Evolutionary conservation across 2,329 filamentous ascomycete genomes (phyloP).

Genomic region (Bipolaris oryzae): DNA sequence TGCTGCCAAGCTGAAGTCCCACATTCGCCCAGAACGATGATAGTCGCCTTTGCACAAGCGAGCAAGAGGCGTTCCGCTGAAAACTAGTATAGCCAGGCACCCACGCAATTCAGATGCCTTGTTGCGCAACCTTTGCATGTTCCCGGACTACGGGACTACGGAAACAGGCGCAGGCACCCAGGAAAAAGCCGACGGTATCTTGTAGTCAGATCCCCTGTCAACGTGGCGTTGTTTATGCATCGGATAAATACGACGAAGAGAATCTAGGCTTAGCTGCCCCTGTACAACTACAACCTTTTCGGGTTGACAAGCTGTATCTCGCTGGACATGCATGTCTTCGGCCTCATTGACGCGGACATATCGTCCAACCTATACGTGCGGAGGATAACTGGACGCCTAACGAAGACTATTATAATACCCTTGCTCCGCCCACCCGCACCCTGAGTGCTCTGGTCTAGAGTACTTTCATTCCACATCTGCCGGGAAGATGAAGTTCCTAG

Average conservation of each 20-base stretch:
- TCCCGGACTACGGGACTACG: neutral
- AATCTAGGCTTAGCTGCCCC: neutral
- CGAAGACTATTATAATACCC: neutral
- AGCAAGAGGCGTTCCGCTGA: neutral
- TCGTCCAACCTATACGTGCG: neutral
- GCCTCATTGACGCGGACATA: slow-evolving; percentile 2
- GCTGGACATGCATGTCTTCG: slow-evolving; percentile 5
- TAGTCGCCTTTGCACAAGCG: neutral
- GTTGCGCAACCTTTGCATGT: neutral
- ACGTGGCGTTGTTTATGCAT: neutral
- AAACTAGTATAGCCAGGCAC: neutral
- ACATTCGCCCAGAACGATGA: neutral
- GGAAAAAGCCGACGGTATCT: neutral
- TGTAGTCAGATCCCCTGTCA: neutral
- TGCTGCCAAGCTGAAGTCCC: neutral
- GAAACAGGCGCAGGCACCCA: neutral
- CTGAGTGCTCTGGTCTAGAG: neutral
- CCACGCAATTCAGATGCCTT: neutral
- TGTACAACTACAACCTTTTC: slow-evolving; percentile 1
- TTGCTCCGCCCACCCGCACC: neutral
- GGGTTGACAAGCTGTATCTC: slow-evolving; percentile 1
- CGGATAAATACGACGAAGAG: slow-evolving; percentile 9
- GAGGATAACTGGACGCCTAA: slow-evolving; percentile 1
- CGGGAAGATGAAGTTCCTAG: slow-evolving; percentile 15
- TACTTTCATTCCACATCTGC: neutral